Evolutionary conservation across 306 rosid species (phyloP).

Genomic region (Prosopis cineraria): DNA sequence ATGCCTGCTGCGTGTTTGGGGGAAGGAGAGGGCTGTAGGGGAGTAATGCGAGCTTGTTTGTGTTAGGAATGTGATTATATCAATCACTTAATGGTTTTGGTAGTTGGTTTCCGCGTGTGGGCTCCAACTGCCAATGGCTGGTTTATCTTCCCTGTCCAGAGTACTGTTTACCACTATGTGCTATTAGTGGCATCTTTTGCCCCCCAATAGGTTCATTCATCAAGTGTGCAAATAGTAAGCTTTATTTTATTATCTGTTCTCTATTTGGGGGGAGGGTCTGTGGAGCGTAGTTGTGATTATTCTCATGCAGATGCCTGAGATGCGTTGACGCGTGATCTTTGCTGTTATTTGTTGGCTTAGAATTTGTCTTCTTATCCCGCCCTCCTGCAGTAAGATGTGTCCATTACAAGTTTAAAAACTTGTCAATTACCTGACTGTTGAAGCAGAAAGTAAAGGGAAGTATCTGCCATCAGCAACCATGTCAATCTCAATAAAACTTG

Average conservation of each 20-base stretch:
- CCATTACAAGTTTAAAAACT: background rate
- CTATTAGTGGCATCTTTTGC: constrained; percentile 14
- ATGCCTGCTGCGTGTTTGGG: background rate
- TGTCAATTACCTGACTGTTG: background rate
- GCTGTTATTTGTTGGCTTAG: background rate
- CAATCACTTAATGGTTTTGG: background rate
- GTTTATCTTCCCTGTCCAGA: background rate
- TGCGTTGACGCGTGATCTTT: background rate
- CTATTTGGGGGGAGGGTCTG: background rate
- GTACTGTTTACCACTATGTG: background rate
- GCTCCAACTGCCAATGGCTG: background rate
- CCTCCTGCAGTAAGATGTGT: background rate
- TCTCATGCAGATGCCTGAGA: background rate
- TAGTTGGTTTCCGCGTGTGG: background rate
- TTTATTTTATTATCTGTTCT: background rate
- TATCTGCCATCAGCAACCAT: background rate
- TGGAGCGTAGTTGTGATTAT: background rate
- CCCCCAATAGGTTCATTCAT: background rate
- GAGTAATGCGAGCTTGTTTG: background rate
- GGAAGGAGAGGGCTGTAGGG: background rate
- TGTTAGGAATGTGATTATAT: background rate
- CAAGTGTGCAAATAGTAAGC: background rate
- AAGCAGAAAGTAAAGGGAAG: background rate
- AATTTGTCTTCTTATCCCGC: background rate
- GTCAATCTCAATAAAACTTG: background rate